A percentile compares a stretch with the other conserved stretches of the same genome.
phyloP scores from a whole-genome alignment of 139 green algal species.

The Edaphochlamys debaryana region DNA sequence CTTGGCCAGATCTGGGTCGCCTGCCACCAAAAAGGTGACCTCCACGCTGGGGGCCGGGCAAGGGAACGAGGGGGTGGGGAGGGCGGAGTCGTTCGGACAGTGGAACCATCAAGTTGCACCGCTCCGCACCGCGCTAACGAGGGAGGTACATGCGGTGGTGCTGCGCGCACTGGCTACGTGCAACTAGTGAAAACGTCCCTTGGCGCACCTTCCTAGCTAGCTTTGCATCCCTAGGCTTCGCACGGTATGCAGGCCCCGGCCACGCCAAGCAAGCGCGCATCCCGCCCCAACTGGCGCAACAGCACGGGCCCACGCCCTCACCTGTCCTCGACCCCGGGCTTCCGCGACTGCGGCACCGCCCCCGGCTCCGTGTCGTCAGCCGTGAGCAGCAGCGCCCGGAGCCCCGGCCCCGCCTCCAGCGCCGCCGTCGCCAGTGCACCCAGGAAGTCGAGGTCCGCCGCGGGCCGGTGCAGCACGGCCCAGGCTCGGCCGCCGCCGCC shows the following conservation, averaged over 20 bases:
- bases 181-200: background rate
- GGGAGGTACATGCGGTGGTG: too few relatives aligned
- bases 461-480: constrained; percentile 21
- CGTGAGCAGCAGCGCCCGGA: constrained; percentile 33
- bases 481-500: background rate
- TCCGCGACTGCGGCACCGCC: background rate
- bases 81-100: too few relatives aligned
- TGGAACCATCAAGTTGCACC: too few relatives aligned
- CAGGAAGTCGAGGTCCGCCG: constrained; percentile 21
- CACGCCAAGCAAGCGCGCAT: background rate
- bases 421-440: background rate
- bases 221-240: background rate
- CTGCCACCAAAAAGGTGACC: constrained; percentile 28
- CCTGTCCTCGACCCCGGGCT: constrained; percentile 28
- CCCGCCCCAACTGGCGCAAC: background rate
- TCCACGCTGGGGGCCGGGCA: background rate
- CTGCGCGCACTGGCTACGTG: background rate
- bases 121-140: background rate
- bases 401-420: constrained; percentile 1
- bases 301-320: background rate
- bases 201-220: background rate
- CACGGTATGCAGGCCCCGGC: background rate
- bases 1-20: constrained; percentile 1
- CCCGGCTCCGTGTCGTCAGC: constrained; percentile 25
- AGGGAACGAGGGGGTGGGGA: background rate